A percentile compares a stretch with the other conserved stretches of the same genome.
These are phyloP conservation scores for Candida orba DNA, from an alignment of 805 yeast genomes.

Conservation along the genomic window DNA sequence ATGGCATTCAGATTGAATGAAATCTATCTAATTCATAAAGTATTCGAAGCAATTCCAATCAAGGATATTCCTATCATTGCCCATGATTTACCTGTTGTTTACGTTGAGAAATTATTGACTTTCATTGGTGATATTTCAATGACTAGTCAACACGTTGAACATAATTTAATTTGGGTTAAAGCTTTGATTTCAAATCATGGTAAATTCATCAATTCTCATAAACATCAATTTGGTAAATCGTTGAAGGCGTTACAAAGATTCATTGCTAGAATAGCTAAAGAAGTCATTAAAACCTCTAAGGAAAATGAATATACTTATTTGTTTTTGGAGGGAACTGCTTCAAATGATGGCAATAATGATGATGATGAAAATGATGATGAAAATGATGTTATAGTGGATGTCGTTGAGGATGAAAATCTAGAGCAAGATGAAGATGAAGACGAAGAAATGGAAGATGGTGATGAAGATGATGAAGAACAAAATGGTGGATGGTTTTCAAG, in stretches of 20 bases:
- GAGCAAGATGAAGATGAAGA: slow-evolving; percentile 7
- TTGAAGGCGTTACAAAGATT: slow-evolving; percentile 71
- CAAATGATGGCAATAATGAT: slow-evolving; percentile 7
- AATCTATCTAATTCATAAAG: slow-evolving; percentile 56
- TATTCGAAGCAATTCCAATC: slow-evolving; percentile 68
- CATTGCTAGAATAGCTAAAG: slow-evolving; percentile 66
- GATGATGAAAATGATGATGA: neutral
- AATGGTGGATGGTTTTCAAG: slow-evolving; percentile 24
- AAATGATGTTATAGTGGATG: slow-evolving; percentile 6
- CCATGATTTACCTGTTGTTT: slow-evolving; percentile 68
- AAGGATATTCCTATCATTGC: slow-evolving; percentile 62
- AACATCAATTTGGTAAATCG: slow-evolving; percentile 54
- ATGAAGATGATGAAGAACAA: slow-evolving; percentile 17
- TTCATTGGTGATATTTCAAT: slow-evolving; percentile 63
- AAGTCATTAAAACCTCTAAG: slow-evolving; percentile 48
- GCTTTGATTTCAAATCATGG: slow-evolving; percentile 70
- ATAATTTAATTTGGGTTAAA: slow-evolving; percentile 75
- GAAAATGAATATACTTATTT: slow-evolving; percentile 47
- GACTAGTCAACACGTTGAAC: slow-evolving; percentile 80
- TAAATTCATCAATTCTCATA: slow-evolving; percentile 53
- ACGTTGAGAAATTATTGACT: slow-evolving; percentile 56
- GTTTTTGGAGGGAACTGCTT: slow-evolving; percentile 34
- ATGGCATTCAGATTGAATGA: slow-evolving; percentile 95
- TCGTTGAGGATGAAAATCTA: slow-evolving; percentile 1
- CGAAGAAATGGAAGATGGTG: slow-evolving; percentile 10